These are phyloP conservation scores for Septoria petroselini DNA, from an alignment of 2,329 filamentous ascomycete genomes.

Conservation along the genomic window DNA sequence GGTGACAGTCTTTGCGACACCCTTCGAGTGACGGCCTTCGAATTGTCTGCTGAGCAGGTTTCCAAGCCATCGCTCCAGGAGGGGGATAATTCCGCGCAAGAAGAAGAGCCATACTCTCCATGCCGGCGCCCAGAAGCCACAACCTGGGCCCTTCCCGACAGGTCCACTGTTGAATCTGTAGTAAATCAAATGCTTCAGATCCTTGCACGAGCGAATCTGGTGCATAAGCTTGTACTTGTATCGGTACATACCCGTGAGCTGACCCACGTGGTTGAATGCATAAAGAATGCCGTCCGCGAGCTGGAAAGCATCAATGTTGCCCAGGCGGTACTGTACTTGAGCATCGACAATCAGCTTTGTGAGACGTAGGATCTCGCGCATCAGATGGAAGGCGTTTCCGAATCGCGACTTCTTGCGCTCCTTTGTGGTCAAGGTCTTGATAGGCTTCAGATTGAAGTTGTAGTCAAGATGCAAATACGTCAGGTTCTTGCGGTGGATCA, in stretches of 20 bases:
- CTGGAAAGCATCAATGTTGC: conserved; percentile 98
- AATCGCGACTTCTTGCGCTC: conserved; percentile 99
- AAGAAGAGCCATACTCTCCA: conserved; percentile 99
- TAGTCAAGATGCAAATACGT: conserved; percentile 98
- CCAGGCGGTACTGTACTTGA: conserved; percentile 94
- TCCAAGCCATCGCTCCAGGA: conserved; percentile 94
- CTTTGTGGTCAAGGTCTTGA: conserved; percentile 97
- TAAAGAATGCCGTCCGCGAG: conserved; percentile 98
- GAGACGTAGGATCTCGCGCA: conserved; percentile 93
- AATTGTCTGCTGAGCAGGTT: conserved; percentile 97
- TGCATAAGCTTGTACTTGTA: conserved; percentile 99
- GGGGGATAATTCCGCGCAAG: conserved; percentile 95
- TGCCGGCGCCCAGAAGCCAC: conserved; percentile 97
- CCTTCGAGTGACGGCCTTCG: conserved; percentile 96
- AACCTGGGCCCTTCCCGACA: conserved; percentile 95
- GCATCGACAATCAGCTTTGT: conserved; percentile 98
- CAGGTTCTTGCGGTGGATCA: conserved; percentile 97
- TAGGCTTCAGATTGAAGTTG: conserved; percentile 98
- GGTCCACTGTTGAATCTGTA: conserved; percentile 97
- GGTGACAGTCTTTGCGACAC: conserved; percentile 96
- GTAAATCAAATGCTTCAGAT: conserved; percentile 98
- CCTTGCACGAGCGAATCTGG: conserved; percentile 97
- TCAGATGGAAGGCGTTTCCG: conserved; percentile 97
- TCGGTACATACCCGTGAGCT: conserved; percentile 97
- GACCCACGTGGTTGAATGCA: conserved; percentile 97